A percentile compares a stretch with the other conserved stretches of the same genome.
These are phyloP conservation scores for Paecilomyces dactylethromorphus DNA, from an alignment of 2,329 filamentous ascomycete species.

Conservation along the genomic window DNA sequence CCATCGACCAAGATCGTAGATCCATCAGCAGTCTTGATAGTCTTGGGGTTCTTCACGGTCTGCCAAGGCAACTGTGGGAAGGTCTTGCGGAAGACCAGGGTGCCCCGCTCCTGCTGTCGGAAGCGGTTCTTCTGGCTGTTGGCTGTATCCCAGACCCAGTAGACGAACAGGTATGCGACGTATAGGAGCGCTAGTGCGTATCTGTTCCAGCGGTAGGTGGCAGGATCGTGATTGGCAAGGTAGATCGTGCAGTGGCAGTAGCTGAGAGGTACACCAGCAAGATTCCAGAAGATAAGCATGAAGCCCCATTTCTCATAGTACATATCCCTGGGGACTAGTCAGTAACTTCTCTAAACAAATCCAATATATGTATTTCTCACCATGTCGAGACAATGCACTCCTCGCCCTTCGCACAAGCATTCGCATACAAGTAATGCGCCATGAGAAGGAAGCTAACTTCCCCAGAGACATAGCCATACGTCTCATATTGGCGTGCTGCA, in stretches of 20 bases:
- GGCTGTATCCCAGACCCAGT: conserved; percentile 88
- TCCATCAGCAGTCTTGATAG: conserved; percentile 64
- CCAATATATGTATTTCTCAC: conserved; percentile 33
- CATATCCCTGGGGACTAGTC: conserved; percentile 61
- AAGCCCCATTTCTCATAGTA: conserved; percentile 97
- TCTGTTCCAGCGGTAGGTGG: conserved; percentile 70
- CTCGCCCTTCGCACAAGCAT: conserved; percentile 86
- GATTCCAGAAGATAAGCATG: conserved; percentile 97
- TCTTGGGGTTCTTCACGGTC: conserved; percentile 71
- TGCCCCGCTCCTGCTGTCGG: conserved; percentile 71
- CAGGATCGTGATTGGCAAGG: conserved; percentile 74
- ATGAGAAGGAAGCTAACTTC: conserved; percentile 79
- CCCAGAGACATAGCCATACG: conserved; percentile 77
- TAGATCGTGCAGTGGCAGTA: conserved; percentile 94
- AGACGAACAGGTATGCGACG: conserved; percentile 68
- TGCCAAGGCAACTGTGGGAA: conserved; percentile 92
- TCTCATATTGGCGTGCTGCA: conserved; percentile 75
- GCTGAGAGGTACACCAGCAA: conserved; percentile 81
- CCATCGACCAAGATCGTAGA: conserved; percentile 76
- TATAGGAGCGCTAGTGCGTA: conserved; percentile 61
- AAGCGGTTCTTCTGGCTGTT: conserved; percentile 95
- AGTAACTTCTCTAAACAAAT: background rate
- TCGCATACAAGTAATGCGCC: conserved; percentile 87
- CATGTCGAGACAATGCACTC: conserved; percentile 85
- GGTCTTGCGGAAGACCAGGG: conserved; percentile 61